phyloP scores from a whole-genome alignment of 805 yeast genomes.

The Zygosaccharomyces rouxii region DNA sequence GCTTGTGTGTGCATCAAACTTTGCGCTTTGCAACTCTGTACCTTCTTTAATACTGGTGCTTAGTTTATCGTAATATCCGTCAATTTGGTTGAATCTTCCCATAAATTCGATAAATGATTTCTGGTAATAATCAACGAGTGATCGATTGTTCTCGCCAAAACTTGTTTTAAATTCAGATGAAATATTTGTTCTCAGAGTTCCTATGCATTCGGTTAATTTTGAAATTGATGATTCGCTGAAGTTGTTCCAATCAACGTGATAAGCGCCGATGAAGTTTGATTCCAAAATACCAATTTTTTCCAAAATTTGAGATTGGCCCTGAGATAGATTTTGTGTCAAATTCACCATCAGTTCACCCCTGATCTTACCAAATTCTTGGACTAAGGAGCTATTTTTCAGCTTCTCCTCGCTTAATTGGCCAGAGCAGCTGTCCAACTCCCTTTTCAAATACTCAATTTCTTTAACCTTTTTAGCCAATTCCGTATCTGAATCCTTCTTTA shows the following conservation, averaged over 20 bases:
- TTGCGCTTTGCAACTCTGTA: neutral
- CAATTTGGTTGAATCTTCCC: neutral
- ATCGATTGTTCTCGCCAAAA: neutral
- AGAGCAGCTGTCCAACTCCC: slow-evolving; percentile 41
- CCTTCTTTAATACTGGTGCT: neutral
- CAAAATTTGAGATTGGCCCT: slow-evolving; percentile 4
- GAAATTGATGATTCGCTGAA: neutral
- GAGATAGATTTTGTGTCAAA: slow-evolving; percentile 3
- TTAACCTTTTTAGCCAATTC: slow-evolving; percentile 27
- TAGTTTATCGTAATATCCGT: neutral
- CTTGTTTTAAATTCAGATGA: neutral
- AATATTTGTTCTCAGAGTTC: neutral
- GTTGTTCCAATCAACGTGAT: slow-evolving; percentile 4
- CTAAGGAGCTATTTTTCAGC: slow-evolving; percentile 31
- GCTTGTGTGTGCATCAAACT: neutral
- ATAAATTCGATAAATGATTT: neutral
- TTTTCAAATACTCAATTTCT: slow-evolving; percentile 36
- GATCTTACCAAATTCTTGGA: slow-evolving; percentile 19
- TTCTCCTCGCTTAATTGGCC: slow-evolving; percentile 47
- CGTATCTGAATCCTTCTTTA: slow-evolving; percentile 20
- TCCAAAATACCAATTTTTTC: slow-evolving; percentile 9
- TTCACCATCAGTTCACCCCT: slow-evolving; percentile 7
- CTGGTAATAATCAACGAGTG: neutral
- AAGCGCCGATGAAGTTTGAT: slow-evolving; percentile 3
- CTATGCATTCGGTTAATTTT: neutral